Conservation (phyloP, 352 stramenopile species). For the Stephanocyclus meneghinianus region DNA sequence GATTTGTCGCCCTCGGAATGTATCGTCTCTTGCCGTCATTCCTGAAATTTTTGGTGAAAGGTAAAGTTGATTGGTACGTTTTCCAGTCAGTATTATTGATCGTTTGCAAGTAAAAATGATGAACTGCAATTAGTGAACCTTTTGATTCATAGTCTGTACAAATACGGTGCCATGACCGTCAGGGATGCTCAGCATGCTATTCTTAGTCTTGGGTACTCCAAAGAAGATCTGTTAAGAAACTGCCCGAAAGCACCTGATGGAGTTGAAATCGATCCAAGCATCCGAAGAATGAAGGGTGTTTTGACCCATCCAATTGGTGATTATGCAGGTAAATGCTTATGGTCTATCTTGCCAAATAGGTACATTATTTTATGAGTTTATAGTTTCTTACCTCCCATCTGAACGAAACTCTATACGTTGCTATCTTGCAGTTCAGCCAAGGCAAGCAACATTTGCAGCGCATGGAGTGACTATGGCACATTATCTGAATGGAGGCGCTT, state of each 20-base stretch:
- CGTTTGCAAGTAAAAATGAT: constrained; percentile 35
- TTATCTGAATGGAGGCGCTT: constrained; percentile 60
- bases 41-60: constrained; percentile 24
- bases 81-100: not conserved
- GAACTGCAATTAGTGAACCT: constrained; percentile 22
- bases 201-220: constrained; percentile 52
- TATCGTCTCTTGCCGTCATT: constrained; percentile 32
- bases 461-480: constrained; percentile 68
- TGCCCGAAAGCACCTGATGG: constrained; percentile 53
- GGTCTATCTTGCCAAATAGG: not conserved
- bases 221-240: constrained; percentile 39
- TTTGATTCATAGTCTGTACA: constrained; percentile 41
- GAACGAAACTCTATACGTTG: too few species aligned
- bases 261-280: constrained; percentile 47
- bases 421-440: constrained; percentile 12
- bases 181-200: constrained; percentile 68
- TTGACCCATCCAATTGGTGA: constrained; percentile 69
- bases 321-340: constrained; percentile 46
- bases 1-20: constrained; percentile 34
- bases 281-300: constrained; percentile 63
- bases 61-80: constrained; percentile 38
- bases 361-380: not conserved
- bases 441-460: constrained; percentile 57
- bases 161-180: constrained; percentile 47
- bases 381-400: too few species aligned